Conservation (phyloP, 768 basidiomycete species). For the Leccinum rimulosum region DNA sequence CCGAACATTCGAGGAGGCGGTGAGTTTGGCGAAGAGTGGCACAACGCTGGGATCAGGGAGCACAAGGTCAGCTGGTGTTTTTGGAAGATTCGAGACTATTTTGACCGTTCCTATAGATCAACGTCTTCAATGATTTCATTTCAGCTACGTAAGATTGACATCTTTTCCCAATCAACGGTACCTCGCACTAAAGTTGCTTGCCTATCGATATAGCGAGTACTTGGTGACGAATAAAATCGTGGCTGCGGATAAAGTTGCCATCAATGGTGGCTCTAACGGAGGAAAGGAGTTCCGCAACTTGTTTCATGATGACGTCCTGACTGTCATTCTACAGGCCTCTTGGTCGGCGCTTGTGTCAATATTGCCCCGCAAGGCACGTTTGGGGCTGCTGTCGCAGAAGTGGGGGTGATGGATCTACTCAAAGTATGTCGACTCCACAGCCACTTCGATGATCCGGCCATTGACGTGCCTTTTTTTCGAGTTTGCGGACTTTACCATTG, state of each 20-base stretch:
- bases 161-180: background rate
- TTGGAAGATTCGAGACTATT: background rate
- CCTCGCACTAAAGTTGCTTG: background rate
- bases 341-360: slow-evolving; percentile 83
- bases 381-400: slow-evolving; percentile 78
- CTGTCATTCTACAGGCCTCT: slow-evolving; percentile 47
- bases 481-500: slow-evolving; percentile 78
- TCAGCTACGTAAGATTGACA: slow-evolving; percentile 60
- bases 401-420: slow-evolving; percentile 77
- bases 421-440: slow-evolving; percentile 44
- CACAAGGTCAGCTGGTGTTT: slow-evolving; percentile 49
- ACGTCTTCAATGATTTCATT: slow-evolving; percentile 82
- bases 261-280: slow-evolving; percentile 82
- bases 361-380: slow-evolving; percentile 73
- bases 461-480: slow-evolving; percentile 22
- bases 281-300: slow-evolving; percentile 38
- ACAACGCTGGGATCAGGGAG: slow-evolving; percentile 65
- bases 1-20: slow-evolving; percentile 66
- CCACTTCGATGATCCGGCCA: background rate
- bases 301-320: background rate
- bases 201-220: slow-evolving; percentile 47
- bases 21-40: slow-evolving; percentile 88
- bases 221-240: slow-evolving; percentile 72
- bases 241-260: slow-evolving; percentile 65
- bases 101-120: slow-evolving; percentile 41